Conservation (phyloP, 495 filamentous ascomycete genomes). For the Daldinia decipiens region DNA sequence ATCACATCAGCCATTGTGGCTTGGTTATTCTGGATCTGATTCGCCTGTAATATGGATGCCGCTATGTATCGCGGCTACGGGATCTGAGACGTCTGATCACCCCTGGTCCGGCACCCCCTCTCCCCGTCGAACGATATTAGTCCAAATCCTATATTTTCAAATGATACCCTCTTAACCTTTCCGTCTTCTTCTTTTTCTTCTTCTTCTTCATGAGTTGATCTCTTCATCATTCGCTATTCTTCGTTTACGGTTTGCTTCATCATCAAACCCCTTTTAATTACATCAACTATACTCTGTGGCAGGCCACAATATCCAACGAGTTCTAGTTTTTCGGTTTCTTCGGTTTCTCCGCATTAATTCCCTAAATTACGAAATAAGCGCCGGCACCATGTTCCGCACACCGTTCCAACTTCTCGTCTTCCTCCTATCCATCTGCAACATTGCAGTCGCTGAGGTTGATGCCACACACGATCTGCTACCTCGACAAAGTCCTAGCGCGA, state of each 20-base stretch:
- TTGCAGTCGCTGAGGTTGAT: constrained; percentile 30
- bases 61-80: constrained; percentile 17
- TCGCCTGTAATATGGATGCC: constrained; percentile 12
- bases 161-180: constrained; percentile 12
- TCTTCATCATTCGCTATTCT: constrained; percentile 13
- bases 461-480: constrained; percentile 7
- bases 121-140: constrained; percentile 20
- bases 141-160: constrained; percentile 21
- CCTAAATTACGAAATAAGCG: constrained; percentile 15
- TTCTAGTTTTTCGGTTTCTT: constrained; percentile 20
- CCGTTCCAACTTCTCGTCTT: constrained; percentile 36
- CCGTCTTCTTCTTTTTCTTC: constrained; percentile 8
- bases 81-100: constrained; percentile 35
- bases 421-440: constrained; percentile 33
- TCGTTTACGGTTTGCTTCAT: constrained; percentile 25
- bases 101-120: constrained; percentile 17
- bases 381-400: constrained; percentile 27
- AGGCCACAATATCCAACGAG: constrained; percentile 33
- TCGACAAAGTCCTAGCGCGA: constrained; percentile 34
- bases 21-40: not conserved
- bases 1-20: not conserved
- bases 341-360: not conserved
- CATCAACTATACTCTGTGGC: constrained; percentile 23
- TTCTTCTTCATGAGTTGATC: constrained; percentile 33
- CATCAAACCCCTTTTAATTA: constrained; percentile 14